Evolutionary conservation across 2,329 filamentous ascomycete genomes (phyloP), one percentile per base, ranked within the genome.

Genomic region (Penicillium sp.): DNA sequence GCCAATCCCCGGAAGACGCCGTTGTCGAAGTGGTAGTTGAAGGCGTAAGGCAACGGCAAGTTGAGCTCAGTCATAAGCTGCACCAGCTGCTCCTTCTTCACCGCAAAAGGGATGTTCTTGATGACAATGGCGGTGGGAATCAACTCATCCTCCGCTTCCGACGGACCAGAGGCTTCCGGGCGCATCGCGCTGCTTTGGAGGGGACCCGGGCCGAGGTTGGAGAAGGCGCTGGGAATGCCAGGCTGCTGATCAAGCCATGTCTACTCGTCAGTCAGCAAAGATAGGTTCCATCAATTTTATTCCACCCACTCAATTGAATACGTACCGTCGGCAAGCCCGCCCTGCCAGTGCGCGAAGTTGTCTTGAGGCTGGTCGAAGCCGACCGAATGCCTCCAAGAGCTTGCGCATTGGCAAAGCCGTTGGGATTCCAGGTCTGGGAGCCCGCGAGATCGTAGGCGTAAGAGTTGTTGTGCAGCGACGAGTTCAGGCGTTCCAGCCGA

Each of bases 11-110:
- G 80, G 75, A 98, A 98, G 26, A 98, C 90, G 26, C 93, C 93
- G 62, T 95, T 94, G 67, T 98, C 93, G 65, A 98, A 98, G 70
- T 98, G 93, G 65, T 98, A 97, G 76, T 98, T 98, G 77, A 98
- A 98, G 10, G 93, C 93, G 65, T 98, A 98, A 0, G 93, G 93
- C 59, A 97, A 81, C 1, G 93, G 93, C 34, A 98, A 79, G 58
- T 88, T 86, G 78, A 97, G 81, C 17, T 95, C 88, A 8, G 90
- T 87, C 93, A 98, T 98, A 59, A 96, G 79, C 55, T 84, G 82
- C 29, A 95, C 88, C 34, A 98, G 78, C 62, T 91, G 88, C 71
- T 98, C 93, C 72, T 97, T 97, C 70, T 95, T 90, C 50, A 97
- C 89, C 26, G 94, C 93, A 68, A 98, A 98, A 0, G 94, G 93